Conservation (phyloP, 108 stramenopile genomes). For the Cafeteria roenbergensis region DNA sequence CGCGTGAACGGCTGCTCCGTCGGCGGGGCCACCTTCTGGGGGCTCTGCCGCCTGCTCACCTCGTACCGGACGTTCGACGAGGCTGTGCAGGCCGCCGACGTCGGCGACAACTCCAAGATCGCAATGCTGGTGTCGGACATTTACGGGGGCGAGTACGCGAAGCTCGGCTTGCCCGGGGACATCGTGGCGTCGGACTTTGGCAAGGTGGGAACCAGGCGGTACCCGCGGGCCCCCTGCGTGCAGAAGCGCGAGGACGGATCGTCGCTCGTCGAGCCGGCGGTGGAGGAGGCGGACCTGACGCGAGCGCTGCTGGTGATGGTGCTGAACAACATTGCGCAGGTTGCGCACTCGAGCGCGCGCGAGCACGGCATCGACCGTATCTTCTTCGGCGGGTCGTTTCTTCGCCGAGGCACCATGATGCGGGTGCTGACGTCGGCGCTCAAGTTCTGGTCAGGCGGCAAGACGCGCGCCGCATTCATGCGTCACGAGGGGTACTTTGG, state of each 20-base stretch:
- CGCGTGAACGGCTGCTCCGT: not conserved
- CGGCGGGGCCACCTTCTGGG: conserved; percentile 5
- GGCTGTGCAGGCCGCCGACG: not conserved
- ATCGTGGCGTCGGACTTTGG: not conserved
- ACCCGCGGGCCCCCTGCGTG: no score
- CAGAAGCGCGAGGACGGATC: not conserved
- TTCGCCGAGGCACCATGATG: not conserved
- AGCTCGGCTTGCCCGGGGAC: not conserved
- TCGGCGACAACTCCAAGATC: not conserved
- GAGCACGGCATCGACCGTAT: not conserved
- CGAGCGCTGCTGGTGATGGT: conserved; percentile 1
- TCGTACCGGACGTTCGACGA: not conserved
- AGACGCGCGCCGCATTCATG: not conserved
- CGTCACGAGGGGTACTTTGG: not conserved
- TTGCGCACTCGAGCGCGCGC: not conserved
- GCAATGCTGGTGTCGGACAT: conserved; percentile 12
- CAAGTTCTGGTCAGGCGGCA: not conserved
- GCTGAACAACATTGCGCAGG: conserved; percentile 10
- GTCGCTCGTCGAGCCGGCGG: not conserved
- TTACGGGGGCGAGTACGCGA: conserved; percentile 4
- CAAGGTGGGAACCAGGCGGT: no score
- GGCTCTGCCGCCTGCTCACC: conserved; percentile 2
- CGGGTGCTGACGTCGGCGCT: conserved; percentile 1
- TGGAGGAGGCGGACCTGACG: not conserved
- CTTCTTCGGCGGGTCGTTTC: not conserved